Evolutionary conservation across 805 yeast genomes (phyloP).

Genomic region (Kregervanrija fluxuum): DNA sequence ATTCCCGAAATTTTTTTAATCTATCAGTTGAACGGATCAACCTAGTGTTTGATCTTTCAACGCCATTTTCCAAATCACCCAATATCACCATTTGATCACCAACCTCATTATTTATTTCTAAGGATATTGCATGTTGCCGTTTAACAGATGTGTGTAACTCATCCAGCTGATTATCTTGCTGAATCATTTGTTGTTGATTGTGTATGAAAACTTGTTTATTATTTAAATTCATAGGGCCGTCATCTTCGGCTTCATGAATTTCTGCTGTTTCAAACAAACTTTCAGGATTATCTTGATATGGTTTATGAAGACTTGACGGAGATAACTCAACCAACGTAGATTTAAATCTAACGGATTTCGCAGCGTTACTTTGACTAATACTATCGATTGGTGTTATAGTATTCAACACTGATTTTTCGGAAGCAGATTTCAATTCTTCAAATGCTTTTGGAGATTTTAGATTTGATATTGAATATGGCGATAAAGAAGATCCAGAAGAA

Average conservation of each 20-base stretch:
- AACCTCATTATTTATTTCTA: conserved; percentile 40
- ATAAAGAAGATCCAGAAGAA: not conserved
- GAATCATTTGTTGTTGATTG: conserved; percentile 39
- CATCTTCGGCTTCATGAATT: not conserved
- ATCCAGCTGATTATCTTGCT: conserved; percentile 39
- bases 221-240: conserved; percentile 12
- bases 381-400: not conserved
- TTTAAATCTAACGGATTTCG: conserved; percentile 18
- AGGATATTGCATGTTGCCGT: conserved; percentile 38
- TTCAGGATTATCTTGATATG: conserved; percentile 5
- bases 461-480: not conserved
- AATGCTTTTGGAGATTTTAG: not conserved
- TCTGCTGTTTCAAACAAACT: not conserved
- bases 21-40: conserved; percentile 35
- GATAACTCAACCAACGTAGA: conserved; percentile 15
- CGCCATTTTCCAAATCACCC: conserved; percentile 41
- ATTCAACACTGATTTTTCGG: not conserved
- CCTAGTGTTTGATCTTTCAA: conserved; percentile 35
- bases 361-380: not conserved
- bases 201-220: conserved; percentile 26
- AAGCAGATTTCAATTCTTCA: not conserved
- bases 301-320: not conserved
- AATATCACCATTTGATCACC: conserved; percentile 41
- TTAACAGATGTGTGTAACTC: conserved; percentile 35
- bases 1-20: conserved; percentile 32